Percentiles rank a stretch among this genome's conserved stretches.
Evolutionary conservation across 2,329 filamentous ascomycete species (phyloP).

Genomic region (Colletotrichum aenigma): DNA sequence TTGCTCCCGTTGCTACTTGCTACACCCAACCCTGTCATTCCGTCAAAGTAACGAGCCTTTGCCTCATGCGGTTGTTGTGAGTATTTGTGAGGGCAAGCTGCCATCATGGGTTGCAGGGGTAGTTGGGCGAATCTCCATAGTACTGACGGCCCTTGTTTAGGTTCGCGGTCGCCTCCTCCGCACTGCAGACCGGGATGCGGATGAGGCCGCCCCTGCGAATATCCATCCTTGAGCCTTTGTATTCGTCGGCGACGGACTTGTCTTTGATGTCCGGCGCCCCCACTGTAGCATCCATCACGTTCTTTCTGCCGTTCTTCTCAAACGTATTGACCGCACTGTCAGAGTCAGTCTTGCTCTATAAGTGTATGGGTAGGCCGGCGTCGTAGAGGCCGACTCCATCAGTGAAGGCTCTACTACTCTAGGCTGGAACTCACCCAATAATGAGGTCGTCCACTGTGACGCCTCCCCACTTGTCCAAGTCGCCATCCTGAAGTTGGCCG

Average conservation of each 20-base stretch:
- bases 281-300: not conserved
- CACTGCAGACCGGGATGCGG: not conserved
- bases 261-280: not conserved
- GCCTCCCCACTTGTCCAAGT: not conserved
- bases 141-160: not conserved
- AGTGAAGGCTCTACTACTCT: accelerated
- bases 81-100: not conserved
- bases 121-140: not conserved
- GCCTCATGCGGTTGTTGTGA: not conserved
- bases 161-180: not conserved
- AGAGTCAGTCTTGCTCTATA: not conserved
- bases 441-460: not conserved
- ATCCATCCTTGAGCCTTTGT: not conserved
- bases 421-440: not conserved
- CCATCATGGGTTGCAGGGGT: not conserved
- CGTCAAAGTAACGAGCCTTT: not conserved
- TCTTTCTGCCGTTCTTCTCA: not conserved
- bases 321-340: not conserved
- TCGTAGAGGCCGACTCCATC: not conserved
- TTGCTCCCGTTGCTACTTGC: too few relatives aligned
- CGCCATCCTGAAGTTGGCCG: not conserved
- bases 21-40: not conserved
- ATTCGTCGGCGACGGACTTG: not conserved
- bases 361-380: not conserved
- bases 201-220: not conserved